Evolutionary conservation across 495 filamentous ascomycete species (phyloP), one percentile per base, ranked within the genome.

Genomic region (Lophiostoma macrostomum): DNA sequence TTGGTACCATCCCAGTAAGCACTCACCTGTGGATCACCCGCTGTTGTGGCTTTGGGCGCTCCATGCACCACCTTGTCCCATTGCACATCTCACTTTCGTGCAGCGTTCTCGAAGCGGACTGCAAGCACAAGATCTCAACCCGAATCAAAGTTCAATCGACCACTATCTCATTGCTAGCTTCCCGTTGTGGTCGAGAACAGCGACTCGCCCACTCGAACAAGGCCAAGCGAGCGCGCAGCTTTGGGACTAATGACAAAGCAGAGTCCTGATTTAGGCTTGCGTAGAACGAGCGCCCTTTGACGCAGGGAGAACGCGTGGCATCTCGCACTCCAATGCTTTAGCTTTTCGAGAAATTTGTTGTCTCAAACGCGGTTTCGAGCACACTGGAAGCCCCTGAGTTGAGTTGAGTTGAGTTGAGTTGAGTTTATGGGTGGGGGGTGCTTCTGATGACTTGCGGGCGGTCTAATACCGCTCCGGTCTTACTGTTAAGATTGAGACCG

Each of bases 11-110:
- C 43, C 35, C 32, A 51, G 29, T 28, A 30, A 34, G 34, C 39
- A 44, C 39, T 27, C 36, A 11, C 36, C 42, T 54, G 59, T 44
- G 53, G 60, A 63, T 63, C 60, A 58, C 53, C 60, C 60, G 60
- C 55, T 54, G 12, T 23, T 34, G 49, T 63, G 60, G 60, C 60
- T 63, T 53, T 41, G 44, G 58, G 58, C 50, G 38, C 45, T 29
- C 46, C 58, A 61, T 55, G 57, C 43, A 46, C 52, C 47, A 50
- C 36, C 37, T 24, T 39, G 24, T 31, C 11, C 38, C 37, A 48
- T 35, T 34, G 46, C 40, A 42, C 46, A 23, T 41, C 24, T 53
- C 53, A 5, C 16, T 39, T 40, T 18, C 39, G 29, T 28, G 31
- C 31, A 16, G 23, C 11, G 25, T 61, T 53, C 58, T 48, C 53